A percentile compares a stretch with the other conserved stretches of the same genome.
Conservation (phyloP, 169 alveolate species). For the Blepharisma undulans region DNA sequence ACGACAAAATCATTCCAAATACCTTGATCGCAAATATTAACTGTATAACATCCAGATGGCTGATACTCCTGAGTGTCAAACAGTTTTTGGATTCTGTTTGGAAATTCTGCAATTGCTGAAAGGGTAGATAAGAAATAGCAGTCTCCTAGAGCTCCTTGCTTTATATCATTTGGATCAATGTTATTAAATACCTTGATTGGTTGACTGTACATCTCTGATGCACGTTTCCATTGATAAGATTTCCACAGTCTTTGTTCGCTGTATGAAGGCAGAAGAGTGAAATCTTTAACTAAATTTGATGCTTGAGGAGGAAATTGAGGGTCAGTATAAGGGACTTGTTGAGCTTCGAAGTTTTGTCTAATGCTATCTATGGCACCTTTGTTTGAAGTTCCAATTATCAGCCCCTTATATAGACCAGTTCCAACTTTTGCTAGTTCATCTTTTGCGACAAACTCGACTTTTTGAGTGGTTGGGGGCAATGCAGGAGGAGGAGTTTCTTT, state of each 20-base stretch:
- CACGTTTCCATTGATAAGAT: conserved; percentile 22
- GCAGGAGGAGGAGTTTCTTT: not conserved
- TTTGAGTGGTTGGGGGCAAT: not conserved
- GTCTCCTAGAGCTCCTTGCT: conserved; percentile 81
- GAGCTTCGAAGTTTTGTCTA: not conserved
- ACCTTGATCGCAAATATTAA: conserved; percentile 64
- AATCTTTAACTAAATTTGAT: conserved; percentile 20
- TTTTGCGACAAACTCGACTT: not conserved
- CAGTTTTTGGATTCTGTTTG: conserved; percentile 58
- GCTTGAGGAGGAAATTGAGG: conserved; percentile 37
- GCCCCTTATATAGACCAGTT: not conserved
- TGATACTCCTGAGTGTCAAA: conserved; percentile 38
- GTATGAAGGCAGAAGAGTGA: not conserved
- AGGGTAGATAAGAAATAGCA: conserved; percentile 76
- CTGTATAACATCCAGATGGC: conserved; percentile 58
- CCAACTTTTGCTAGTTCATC: conserved; percentile 37
- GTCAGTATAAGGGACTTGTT: not conserved
- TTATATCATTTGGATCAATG: conserved; percentile 62
- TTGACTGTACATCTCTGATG: conserved; percentile 2
- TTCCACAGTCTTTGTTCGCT: conserved; percentile 18
- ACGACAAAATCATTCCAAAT: conserved; percentile 52
- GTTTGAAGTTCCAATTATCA: conserved; percentile 32
- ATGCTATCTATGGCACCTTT: not conserved
- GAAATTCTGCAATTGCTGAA: conserved; percentile 77
- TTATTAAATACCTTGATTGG: conserved; percentile 28